A percentile compares a stretch with the other conserved stretches of the same genome.
Evolutionary conservation across 1,139 yeast genomes (phyloP).

Genomic region (Magnusiomyces suaveolens): DNA sequence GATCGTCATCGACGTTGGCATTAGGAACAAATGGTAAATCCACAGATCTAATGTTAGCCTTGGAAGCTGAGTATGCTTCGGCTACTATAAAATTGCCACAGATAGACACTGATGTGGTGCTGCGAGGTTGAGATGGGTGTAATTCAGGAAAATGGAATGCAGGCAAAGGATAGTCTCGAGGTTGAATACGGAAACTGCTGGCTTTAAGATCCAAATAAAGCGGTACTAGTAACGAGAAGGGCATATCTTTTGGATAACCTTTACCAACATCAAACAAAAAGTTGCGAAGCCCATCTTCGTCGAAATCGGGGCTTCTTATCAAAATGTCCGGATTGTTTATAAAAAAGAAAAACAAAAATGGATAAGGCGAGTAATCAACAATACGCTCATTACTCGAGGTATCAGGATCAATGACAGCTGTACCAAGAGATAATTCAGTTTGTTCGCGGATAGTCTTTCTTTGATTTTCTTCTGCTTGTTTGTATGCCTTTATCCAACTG

Average conservation of each 20-base stretch:
- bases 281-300: slow-evolving; percentile 43
- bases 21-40: slow-evolving; percentile 53
- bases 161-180: slow-evolving; percentile 66
- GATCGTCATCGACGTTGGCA: slow-evolving; percentile 24
- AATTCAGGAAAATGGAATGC: slow-evolving; percentile 36
- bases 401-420: slow-evolving; percentile 35
- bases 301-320: slow-evolving; percentile 48
- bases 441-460: slow-evolving; percentile 43
- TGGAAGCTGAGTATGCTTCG: slow-evolving; percentile 41
- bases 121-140: slow-evolving; percentile 30
- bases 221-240: slow-evolving; percentile 64
- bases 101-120: slow-evolving; percentile 28
- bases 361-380: slow-evolving; percentile 47
- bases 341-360: slow-evolving; percentile 54
- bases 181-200: slow-evolving; percentile 44
- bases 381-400: slow-evolving; percentile 44
- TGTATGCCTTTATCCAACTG: slow-evolving; percentile 54
- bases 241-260: slow-evolving; percentile 64
- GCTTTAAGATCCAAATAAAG: slow-evolving; percentile 41
- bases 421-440: slow-evolving; percentile 45
- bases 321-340: slow-evolving; percentile 50
- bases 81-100: slow-evolving; percentile 48
- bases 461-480: slow-evolving; percentile 21
- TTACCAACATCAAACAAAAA: slow-evolving; percentile 68
- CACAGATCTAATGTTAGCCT: slow-evolving; percentile 48